phyloP scores from a whole-genome alignment of 495 filamentous ascomycete genomes.

The Trichoderma asperelloides region DNA sequence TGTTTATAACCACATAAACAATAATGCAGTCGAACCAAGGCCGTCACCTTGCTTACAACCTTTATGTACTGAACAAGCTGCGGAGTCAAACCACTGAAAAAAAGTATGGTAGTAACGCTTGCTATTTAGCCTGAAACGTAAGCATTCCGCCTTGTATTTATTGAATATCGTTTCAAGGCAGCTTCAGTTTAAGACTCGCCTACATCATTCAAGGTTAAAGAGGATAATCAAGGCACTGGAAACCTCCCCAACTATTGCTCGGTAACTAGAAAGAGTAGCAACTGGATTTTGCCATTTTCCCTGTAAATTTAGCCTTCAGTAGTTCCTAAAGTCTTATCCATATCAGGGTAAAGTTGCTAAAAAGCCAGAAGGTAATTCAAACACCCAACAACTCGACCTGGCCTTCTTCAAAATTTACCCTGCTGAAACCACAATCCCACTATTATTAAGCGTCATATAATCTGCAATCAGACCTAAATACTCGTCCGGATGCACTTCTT shows the following conservation, averaged over 20 bases:
- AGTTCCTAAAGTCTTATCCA: not conserved
- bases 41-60: not conserved
- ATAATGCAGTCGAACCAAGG: not conserved
- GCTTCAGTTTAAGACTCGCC: not conserved
- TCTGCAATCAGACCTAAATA: not conserved
- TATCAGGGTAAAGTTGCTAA: not conserved
- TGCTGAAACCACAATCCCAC: not conserved
- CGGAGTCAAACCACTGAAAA: not conserved
- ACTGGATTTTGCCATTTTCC: not conserved
- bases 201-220: not conserved
- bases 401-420: not conserved
- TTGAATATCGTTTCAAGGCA: not conserved
- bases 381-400: not conserved
- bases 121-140: not conserved
- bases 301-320: not conserved
- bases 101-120: not conserved
- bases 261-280: not conserved
- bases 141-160: not conserved
- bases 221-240: not conserved
- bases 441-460: not conserved
- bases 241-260: not conserved
- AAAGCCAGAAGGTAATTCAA: not conserved
- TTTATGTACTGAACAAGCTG: not conserved
- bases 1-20: not conserved
- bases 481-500: not conserved